Percentiles rank a stretch among this genome's conserved stretches.
These are phyloP conservation scores for Talaromyces pinophilus DNA, from an alignment of 2,329 filamentous ascomycete species.

Conservation along the genomic window DNA sequence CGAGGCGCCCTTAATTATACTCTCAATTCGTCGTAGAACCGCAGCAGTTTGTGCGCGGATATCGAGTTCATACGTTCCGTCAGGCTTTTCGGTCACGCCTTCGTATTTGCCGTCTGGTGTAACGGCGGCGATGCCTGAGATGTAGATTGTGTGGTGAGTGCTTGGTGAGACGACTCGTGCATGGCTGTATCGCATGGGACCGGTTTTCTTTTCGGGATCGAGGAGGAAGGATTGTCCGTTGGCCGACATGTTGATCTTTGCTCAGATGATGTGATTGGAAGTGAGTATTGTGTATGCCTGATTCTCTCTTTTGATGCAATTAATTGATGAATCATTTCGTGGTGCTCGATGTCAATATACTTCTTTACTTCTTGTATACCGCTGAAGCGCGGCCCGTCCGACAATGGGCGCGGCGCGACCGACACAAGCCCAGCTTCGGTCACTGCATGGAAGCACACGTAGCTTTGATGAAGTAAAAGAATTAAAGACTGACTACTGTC, in stretches of 20 bases:
- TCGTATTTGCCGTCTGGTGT: constrained; percentile 39
- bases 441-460: not conserved
- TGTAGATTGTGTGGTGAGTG: constrained; percentile 42
- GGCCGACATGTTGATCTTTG: constrained; percentile 32
- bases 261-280: not conserved
- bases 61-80: constrained; percentile 40
- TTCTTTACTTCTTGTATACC: not conserved
- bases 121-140: constrained; percentile 44
- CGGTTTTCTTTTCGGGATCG: constrained; percentile 33
- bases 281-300: too few relatives aligned
- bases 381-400: not conserved
- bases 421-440: not conserved
- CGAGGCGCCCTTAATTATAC: constrained; percentile 42
- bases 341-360: not conserved
- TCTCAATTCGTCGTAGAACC: constrained; percentile 42
- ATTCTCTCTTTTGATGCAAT: not conserved
- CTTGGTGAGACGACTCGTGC: constrained; percentile 38
- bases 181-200: constrained; percentile 37
- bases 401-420: not conserved
- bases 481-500: not conserved
- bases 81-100: constrained; percentile 40
- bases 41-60: constrained; percentile 44
- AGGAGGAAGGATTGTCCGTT: constrained; percentile 41
- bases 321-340: not conserved
- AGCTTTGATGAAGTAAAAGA: not conserved